These are phyloP conservation scores for Angophora floribunda DNA, from an alignment of 345 rosid species.

Conservation along the genomic window DNA sequence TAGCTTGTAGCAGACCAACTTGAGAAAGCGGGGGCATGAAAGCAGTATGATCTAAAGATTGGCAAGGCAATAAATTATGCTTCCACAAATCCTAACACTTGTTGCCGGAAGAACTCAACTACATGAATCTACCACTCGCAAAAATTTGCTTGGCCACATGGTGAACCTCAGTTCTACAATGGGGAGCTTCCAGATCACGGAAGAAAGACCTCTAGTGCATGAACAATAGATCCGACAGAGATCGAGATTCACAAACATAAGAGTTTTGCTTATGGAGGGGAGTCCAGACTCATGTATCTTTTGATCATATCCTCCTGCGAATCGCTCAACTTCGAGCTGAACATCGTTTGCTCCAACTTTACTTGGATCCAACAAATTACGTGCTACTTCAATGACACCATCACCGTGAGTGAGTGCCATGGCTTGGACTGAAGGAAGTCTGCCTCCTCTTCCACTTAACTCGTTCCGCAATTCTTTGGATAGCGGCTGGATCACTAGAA, in stretches of 20 bases:
- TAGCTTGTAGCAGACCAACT: background rate
- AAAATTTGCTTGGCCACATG: background rate
- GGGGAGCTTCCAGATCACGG: background rate
- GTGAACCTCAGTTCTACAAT: background rate
- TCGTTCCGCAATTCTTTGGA: conserved; percentile 54
- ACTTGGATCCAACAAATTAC: conserved; percentile 72
- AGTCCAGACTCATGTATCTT: conserved; percentile 16
- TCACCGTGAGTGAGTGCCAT: conserved; percentile 76
- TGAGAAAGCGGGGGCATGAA: background rate
- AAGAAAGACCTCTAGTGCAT: background rate
- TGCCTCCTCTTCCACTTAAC: conserved; percentile 77
- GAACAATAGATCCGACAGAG: background rate
- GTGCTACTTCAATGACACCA: conserved; percentile 67
- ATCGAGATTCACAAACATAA: background rate
- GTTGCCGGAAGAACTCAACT: background rate
- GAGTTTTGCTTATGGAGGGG: background rate
- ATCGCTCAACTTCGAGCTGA: conserved; percentile 59
- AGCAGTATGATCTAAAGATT: background rate
- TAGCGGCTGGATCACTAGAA: conserved; percentile 44
- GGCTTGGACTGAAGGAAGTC: conserved; percentile 80
- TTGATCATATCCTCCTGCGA: conserved; percentile 48
- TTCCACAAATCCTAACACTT: background rate
- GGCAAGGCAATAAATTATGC: background rate
- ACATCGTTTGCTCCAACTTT: conserved; percentile 63
- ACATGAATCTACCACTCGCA: background rate